Evolutionary conservation across 2,329 filamentous ascomycete species (phyloP), one percentile per base, ranked within the genome.

Genomic region (Bipolaris cookei): DNA sequence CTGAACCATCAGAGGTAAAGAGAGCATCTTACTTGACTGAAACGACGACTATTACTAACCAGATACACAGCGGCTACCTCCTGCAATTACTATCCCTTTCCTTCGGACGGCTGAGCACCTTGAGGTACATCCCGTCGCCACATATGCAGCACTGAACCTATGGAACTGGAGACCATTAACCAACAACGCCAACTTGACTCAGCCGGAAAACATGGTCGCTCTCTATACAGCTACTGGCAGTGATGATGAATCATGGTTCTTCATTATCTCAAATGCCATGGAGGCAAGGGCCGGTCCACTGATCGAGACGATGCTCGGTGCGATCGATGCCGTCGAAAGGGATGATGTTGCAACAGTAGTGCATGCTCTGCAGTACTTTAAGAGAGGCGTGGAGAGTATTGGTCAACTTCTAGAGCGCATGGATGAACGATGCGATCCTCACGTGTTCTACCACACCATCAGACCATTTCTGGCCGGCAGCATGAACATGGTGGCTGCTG

Each of bases 1-100:
- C 88, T 20, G 82, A 80, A 51, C 87, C 90, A 7, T 83, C 84
- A 59, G 87, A 93, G 78, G 90, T 91, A 68, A 66, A 37, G 16
- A 34, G 37, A n/a, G 2, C 10, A 14, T 25, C 25, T 1, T 14
- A 7, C 4, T 23, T 11, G 8, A 11, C n/a, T 23, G 1, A 44
- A 4, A 30, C 18, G 38, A 21, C 10, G 1, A 25, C 11, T 4
- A 28, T 32, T 39, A 20, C 61, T 72, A 18, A 71, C 32, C 18
- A 21, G 16, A 23, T 3, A 11, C 13, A 21, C 23, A 76, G 71
- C 61, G 64, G 28, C 55, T 76, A 20, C 73, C 73, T 21, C 66
- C 72, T 37, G 62, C 66, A 11, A 67, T 76, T n/a, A 54, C 72
- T 4, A 41, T 71, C 4, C 70, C 73, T 1, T 69, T 76, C 28